These are phyloP conservation scores for Blastomyces gilchristii DNA, from an alignment of 2,329 filamentous ascomycete species.

Conservation along the genomic window DNA sequence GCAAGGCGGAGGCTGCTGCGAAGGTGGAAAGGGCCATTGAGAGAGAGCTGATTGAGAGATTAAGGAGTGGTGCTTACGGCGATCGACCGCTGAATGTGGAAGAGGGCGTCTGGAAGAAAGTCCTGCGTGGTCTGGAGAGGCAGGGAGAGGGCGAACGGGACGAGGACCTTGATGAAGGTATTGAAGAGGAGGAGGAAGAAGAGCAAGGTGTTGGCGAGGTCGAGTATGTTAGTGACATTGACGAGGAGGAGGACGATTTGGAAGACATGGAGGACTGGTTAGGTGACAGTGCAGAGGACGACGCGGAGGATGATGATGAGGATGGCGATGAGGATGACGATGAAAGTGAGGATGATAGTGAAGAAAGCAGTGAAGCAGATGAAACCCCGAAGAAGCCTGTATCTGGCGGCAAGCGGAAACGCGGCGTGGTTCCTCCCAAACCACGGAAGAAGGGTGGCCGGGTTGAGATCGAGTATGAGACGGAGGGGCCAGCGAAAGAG, in stretches of 20 bases:
- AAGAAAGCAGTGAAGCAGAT: constrained; percentile 43
- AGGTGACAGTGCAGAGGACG: constrained; percentile 50
- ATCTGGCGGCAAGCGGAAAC: constrained; percentile 48
- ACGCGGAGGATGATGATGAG: constrained; percentile 39
- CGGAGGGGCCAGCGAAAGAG: constrained; percentile 51
- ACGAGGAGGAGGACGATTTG: constrained; percentile 62
- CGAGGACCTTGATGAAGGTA: constrained; percentile 78
- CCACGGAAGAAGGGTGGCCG: constrained; percentile 52
- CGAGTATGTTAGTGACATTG: constrained; percentile 88
- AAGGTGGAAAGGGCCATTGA: constrained; percentile 96
- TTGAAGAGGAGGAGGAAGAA: constrained; percentile 64
- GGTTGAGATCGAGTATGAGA: constrained; percentile 70
- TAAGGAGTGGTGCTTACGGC: constrained; percentile 87
- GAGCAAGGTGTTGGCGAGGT: constrained; percentile 65
- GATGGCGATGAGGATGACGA: constrained; percentile 46
- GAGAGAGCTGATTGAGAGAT: constrained; percentile 79
- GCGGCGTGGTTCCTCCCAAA: constrained; percentile 42
- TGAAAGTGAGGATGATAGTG: constrained; percentile 40
- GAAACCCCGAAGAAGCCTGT: constrained; percentile 38
- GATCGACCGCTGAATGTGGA: constrained; percentile 92
- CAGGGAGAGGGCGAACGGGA: constrained; percentile 74
- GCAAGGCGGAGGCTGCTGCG: constrained; percentile 69
- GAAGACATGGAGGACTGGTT: constrained; percentile 98
- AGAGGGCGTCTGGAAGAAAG: constrained; percentile 93
- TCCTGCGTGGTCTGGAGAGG: constrained; percentile 79